phyloP scores from a whole-genome alignment of 768 basidiomycete genomes.

The Pulveroboletus sp. region DNA sequence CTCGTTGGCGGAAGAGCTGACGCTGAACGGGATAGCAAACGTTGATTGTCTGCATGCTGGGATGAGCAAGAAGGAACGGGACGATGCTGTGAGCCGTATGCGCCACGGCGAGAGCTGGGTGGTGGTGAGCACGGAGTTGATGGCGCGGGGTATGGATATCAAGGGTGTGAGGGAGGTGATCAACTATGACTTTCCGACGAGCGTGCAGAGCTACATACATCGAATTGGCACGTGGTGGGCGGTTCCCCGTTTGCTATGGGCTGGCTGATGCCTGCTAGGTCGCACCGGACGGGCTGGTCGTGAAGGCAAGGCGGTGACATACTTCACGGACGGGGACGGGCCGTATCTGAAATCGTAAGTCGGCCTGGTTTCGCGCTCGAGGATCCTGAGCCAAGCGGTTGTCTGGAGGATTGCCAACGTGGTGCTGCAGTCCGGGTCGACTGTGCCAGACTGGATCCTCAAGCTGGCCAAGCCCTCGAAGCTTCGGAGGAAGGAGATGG shows the following conservation, averaged over 20 bases:
- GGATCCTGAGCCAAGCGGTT: conserved; percentile 6
- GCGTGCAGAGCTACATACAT: conserved; percentile 93
- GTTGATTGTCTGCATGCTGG: conserved; percentile 92
- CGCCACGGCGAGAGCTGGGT: conserved; percentile 90
- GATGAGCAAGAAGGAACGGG: conserved; percentile 81
- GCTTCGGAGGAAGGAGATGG: conserved; percentile 80
- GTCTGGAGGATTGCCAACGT: conserved; percentile 83
- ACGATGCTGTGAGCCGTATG: conserved; percentile 81
- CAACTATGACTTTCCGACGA: conserved; percentile 96
- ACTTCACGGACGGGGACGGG: conserved; percentile 91
- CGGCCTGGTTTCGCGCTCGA: background rate
- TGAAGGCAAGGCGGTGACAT: conserved; percentile 90
- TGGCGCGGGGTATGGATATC: conserved; percentile 99
- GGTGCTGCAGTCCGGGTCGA: conserved; percentile 85
- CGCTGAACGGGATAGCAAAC: conserved; percentile 70
- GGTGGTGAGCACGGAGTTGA: conserved; percentile 93
- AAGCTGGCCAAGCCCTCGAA: conserved; percentile 92
- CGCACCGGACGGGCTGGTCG: conserved; percentile 93
- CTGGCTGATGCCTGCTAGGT: conserved; percentile 40
- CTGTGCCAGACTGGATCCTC: conserved; percentile 93
- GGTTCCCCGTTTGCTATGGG: background rate
- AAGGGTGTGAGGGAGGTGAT: conserved; percentile 90
- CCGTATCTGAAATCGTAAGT: conserved; percentile 85
- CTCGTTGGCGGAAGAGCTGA: conserved; percentile 76
- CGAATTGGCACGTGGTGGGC: conserved; percentile 63